phyloP scores from a whole-genome alignment of 2,329 filamentous ascomycete species.

The Aspergillus sp. region DNA sequence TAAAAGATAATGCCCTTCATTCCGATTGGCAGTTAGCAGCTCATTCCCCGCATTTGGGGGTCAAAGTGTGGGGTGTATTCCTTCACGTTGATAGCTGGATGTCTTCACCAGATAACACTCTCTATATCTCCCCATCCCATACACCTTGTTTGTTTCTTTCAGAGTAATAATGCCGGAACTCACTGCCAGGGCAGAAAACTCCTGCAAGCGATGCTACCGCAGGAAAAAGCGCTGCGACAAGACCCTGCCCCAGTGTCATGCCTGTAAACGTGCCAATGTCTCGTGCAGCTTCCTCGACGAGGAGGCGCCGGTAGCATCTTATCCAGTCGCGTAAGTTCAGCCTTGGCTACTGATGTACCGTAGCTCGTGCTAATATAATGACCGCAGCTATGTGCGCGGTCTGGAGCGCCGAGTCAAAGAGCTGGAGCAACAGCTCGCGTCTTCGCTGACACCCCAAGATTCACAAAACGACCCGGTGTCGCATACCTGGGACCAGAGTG shows the following conservation, averaged over 20 bases:
- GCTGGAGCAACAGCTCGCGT: conserved; percentile 22
- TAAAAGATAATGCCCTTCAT: no score
- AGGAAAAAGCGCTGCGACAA: conserved; percentile 48
- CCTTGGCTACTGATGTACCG: not conserved
- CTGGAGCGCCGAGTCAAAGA: conserved; percentile 29
- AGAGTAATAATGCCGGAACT: no score
- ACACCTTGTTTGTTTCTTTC: no score
- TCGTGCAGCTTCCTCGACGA: conserved; percentile 45
- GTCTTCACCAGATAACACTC: no score
- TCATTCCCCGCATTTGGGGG: no score
- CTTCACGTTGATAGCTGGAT: no score
- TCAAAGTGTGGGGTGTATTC: no score
- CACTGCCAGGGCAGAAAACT: conserved; percentile 23
- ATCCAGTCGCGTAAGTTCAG: conserved; percentile 40
- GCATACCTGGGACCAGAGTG: not conserved
- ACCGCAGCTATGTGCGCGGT: conserved; percentile 34
- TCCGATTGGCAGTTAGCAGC: no score
- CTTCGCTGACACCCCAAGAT: not conserved
- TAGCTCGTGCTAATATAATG: not conserved
- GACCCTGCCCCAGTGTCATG: conserved; percentile 39
- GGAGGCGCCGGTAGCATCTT: conserved; percentile 40
- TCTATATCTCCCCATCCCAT: no score
- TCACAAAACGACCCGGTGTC: not conserved
- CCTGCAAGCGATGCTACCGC: conserved; percentile 44
- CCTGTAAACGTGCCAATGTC: conserved; percentile 39